These are phyloP conservation scores for Fabrea salina DNA, from an alignment of 169 alveolate species.

Conservation along the genomic window DNA sequence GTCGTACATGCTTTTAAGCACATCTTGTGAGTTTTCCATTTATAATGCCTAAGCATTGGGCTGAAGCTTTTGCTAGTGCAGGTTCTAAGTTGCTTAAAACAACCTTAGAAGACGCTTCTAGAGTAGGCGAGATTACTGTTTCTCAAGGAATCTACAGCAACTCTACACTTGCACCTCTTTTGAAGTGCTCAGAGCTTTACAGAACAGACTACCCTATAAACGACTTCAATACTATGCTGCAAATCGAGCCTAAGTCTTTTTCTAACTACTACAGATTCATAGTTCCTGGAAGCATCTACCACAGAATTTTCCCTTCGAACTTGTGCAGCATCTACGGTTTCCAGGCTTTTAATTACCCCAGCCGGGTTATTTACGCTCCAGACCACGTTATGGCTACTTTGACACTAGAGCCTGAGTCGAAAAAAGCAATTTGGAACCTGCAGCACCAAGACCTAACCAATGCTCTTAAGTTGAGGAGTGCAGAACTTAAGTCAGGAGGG, in stretches of 20 bases:
- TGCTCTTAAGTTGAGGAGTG: not conserved
- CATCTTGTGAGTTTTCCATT: too few relatives aligned
- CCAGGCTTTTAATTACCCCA: not conserved
- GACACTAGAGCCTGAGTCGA: not conserved
- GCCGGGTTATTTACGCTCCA: not conserved
- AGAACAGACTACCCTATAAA: not conserved
- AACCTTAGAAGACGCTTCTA: too few relatives aligned
- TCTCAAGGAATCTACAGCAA: not conserved
- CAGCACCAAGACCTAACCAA: not conserved
- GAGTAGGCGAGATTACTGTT: not conserved
- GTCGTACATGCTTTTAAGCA: too few relatives aligned
- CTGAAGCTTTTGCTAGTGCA: too few relatives aligned
- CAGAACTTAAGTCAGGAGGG: not conserved
- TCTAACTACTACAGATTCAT: not conserved
- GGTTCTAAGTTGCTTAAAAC: too few relatives aligned
- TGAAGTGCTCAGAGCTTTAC: not conserved
- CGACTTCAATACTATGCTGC: not conserved
- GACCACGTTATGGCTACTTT: not conserved
- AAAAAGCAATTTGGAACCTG: not conserved
- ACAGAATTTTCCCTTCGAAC: not conserved
- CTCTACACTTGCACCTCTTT: not conserved
- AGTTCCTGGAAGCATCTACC: not conserved
- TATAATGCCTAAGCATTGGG: too few relatives aligned
- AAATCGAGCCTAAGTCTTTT: not conserved
- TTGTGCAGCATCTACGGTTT: not conserved